Percentiles rank a stretch among this genome's conserved stretches.
Evolutionary conservation across 2,329 filamentous ascomycete genomes (phyloP).

Genomic region (Sporothrix variecibatus): DNA sequence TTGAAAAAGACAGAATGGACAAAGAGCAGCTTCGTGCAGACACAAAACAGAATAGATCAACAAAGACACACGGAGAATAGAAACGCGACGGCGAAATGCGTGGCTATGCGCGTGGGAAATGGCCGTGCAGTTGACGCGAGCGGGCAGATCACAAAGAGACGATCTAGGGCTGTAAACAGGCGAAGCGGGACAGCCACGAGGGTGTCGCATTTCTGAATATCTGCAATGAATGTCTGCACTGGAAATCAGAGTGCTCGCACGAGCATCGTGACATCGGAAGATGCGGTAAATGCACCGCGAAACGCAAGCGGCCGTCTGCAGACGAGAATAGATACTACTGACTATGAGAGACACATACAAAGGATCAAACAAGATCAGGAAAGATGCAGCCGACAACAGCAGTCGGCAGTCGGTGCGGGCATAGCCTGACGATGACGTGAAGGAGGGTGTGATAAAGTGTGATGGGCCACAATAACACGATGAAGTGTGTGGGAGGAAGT

Average conservation of each 20-base stretch:
- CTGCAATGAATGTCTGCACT: not conserved
- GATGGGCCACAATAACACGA: not conserved
- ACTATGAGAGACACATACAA: not conserved
- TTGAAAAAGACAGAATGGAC: not conserved
- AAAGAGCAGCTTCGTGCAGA: not conserved
- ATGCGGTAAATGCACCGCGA: not conserved
- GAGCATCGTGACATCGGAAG: constrained; percentile 1
- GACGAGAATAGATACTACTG: not conserved
- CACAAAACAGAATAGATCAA: not conserved
- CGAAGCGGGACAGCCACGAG: not conserved
- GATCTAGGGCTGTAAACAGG: not conserved
- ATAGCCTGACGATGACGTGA: not conserved
- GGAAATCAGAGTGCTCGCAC: not conserved
- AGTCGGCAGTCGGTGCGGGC: constrained; percentile 8
- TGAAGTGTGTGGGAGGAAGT: not conserved
- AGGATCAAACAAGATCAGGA: not conserved
- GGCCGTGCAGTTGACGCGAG: not conserved
- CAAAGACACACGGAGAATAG: not conserved
- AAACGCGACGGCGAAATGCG: not conserved
- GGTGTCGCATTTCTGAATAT: not conserved
- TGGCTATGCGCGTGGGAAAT: not conserved
- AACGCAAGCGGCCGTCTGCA: not conserved
- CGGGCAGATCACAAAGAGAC: constrained; percentile 3
- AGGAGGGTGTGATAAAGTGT: constrained; percentile 13
- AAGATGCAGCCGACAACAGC: constrained; percentile 15